Evolutionary conservation across 2,329 filamentous ascomycete species (phyloP).

Genomic region (Aspergillus pseudoglaucus): DNA sequence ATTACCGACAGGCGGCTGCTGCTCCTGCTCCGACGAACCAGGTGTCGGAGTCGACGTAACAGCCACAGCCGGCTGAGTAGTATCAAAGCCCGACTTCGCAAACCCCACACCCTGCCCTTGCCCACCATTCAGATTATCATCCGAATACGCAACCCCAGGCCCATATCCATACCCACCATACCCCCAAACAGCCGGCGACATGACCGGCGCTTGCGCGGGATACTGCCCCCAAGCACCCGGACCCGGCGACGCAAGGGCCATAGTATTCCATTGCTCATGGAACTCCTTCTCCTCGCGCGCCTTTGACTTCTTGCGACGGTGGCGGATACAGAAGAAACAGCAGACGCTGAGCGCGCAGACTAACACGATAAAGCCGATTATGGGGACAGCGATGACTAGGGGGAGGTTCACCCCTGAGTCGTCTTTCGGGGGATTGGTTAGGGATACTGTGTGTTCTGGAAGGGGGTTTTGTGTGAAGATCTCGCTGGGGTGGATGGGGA

Average conservation of each 20-base stretch:
- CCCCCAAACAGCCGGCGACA: slow-evolving; percentile 9
- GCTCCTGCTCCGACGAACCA: slow-evolving; percentile 5
- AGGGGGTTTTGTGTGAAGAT: slow-evolving; percentile 38
- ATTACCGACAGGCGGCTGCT: background rate
- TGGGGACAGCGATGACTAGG: slow-evolving; percentile 38
- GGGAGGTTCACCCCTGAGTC: slow-evolving; percentile 26
- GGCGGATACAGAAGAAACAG: slow-evolving; percentile 39
- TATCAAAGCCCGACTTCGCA: slow-evolving; percentile 7
- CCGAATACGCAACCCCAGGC: slow-evolving; percentile 20
- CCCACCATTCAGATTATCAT: slow-evolving; percentile 18
- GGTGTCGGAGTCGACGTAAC: slow-evolving; percentile 2
- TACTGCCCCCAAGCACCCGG: slow-evolving; percentile 19
- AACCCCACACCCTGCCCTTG: slow-evolving; percentile 13
- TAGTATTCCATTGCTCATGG: slow-evolving; percentile 31
- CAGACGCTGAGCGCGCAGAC: slow-evolving; percentile 24
- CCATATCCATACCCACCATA: slow-evolving; percentile 6
- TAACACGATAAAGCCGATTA: slow-evolving; percentile 37
- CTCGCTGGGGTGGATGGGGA: slow-evolving; percentile 32
- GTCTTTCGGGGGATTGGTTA: slow-evolving; percentile 11
- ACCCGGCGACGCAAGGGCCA: slow-evolving; percentile 23
- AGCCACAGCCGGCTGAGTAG: slow-evolving; percentile 2
- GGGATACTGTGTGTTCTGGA: slow-evolving; percentile 23
- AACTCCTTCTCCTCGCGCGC: slow-evolving; percentile 21
- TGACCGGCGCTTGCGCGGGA: background rate
- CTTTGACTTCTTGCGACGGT: slow-evolving; percentile 32